Evolutionary conservation across 768 basidiomycete species (phyloP).

Genomic region (Termitomyces sp.): DNA sequence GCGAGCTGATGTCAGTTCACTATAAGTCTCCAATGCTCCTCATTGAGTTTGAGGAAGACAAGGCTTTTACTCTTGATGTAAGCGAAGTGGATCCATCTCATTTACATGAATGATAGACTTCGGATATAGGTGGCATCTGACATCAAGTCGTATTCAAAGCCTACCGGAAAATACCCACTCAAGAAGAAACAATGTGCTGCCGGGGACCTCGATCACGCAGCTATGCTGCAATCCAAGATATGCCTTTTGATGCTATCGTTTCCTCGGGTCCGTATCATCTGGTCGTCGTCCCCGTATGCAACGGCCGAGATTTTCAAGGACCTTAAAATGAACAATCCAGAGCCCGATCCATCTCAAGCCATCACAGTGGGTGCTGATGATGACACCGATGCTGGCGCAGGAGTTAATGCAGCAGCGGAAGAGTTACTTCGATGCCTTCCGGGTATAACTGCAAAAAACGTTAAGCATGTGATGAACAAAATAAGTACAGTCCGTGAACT

Average conservation of each 20-base stretch:
- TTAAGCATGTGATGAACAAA: constrained; percentile 77
- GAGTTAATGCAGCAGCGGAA: constrained; percentile 70
- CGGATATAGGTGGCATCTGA: constrained; percentile 52
- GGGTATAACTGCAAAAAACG: constrained; percentile 80
- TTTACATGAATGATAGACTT: neutral
- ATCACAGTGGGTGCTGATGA: constrained; percentile 79
- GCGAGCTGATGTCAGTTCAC: constrained; percentile 93
- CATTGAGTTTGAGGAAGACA: constrained; percentile 98
- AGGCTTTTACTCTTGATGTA: constrained; percentile 88
- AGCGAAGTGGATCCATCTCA: constrained; percentile 7
- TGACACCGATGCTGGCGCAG: constrained; percentile 59
- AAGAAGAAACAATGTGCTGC: constrained; percentile 39
- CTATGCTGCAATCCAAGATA: constrained; percentile 84
- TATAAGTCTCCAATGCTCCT: constrained; percentile 92
- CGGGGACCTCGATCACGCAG: constrained; percentile 27
- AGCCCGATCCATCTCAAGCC: constrained; percentile 78
- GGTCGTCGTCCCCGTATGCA: constrained; percentile 94
- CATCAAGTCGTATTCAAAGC: constrained; percentile 62
- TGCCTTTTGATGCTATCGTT: constrained; percentile 87
- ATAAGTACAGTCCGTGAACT: constrained; percentile 76
- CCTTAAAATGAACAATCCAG: constrained; percentile 72
- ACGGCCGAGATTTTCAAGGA: constrained; percentile 91
- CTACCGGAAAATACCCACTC: constrained; percentile 48
- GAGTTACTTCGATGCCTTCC: constrained; percentile 82
- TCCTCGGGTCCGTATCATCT: constrained; percentile 89